A percentile compares a stretch with the other conserved stretches of the same genome.
Conservation (phyloP, 2,329 filamentous ascomycete genomes). For the Xylaria polymorpha region DNA sequence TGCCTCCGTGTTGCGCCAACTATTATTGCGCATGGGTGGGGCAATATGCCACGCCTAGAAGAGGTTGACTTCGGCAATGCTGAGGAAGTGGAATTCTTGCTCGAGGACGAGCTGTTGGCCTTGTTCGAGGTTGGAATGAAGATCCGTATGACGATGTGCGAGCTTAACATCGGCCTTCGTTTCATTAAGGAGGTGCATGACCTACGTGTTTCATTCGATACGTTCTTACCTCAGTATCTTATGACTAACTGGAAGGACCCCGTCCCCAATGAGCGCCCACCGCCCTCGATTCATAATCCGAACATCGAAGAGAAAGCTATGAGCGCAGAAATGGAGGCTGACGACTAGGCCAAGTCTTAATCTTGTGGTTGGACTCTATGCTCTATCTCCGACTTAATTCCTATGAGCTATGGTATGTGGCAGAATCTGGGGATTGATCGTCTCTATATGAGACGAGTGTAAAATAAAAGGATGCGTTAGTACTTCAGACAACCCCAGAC, state of each 20-base stretch:
- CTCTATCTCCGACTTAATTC: neutral
- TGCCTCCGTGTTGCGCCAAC: slow-evolving; percentile 57
- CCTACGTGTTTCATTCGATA: slow-evolving; percentile 71
- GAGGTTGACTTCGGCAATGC: slow-evolving; percentile 45
- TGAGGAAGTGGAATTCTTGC: slow-evolving; percentile 63
- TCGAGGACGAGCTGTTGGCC: slow-evolving; percentile 69
- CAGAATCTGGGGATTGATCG: neutral
- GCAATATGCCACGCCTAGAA: slow-evolving; percentile 53
- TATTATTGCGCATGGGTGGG: slow-evolving; percentile 62
- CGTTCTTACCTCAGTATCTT: slow-evolving; percentile 73
- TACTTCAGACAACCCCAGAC: neutral
- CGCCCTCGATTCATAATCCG: slow-evolving; percentile 57
- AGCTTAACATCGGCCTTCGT: slow-evolving; percentile 65
- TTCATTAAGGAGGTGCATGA: slow-evolving; percentile 71
- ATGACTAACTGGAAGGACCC: slow-evolving; percentile 75
- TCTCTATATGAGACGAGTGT: neutral
- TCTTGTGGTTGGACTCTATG: neutral
- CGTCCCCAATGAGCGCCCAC: slow-evolving; percentile 56
- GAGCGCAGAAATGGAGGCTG: slow-evolving; percentile 19
- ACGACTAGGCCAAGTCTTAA: slow-evolving; percentile 16
- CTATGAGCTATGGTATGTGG: neutral
- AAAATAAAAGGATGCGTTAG: neutral
- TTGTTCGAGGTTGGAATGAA: slow-evolving; percentile 74
- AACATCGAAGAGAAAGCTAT: slow-evolving; percentile 47
- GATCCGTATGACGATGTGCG: slow-evolving; percentile 64